phyloP scores from a whole-genome alignment of 345 rosid species.

The Abelmoschus esculentus region DNA sequence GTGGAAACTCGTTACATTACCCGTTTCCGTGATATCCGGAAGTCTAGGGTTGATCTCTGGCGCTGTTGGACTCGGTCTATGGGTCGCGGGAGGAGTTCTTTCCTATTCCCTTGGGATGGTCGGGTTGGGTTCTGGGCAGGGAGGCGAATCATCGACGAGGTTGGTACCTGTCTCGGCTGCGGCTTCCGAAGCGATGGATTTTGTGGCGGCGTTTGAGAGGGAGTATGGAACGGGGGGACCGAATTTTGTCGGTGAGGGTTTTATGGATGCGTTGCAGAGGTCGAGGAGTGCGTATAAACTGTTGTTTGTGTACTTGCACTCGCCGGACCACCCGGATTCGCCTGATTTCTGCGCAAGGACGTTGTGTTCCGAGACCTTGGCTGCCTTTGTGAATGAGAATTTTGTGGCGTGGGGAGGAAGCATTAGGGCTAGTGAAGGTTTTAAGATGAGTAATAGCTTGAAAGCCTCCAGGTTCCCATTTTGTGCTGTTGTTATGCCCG shows the following conservation, averaged over 20 bases:
- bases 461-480: conserved; percentile 92
- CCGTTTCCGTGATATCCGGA: conserved; percentile 76
- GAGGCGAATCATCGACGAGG: conserved; percentile 40
- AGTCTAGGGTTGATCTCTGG: conserved; percentile 80
- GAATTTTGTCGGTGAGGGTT: conserved; percentile 72
- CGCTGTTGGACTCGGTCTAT: conserved; percentile 81
- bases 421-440: conserved; percentile 91
- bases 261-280: conserved; percentile 89
- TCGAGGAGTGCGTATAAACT: conserved; percentile 71
- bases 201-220: conserved; percentile 69
- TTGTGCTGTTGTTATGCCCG: conserved; percentile 96
- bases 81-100: conserved; percentile 93
- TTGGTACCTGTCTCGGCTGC: conserved; percentile 58
- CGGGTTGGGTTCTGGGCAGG: conserved; percentile 52
- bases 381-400: conserved; percentile 79
- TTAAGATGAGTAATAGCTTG: conserved; percentile 98
- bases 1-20: conserved; percentile 79
- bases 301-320: conserved; percentile 87
- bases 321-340: conserved; percentile 93
- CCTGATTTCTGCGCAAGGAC: conserved; percentile 67
- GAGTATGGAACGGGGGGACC: conserved; percentile 59
- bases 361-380: conserved; percentile 53
- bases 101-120: conserved; percentile 78
- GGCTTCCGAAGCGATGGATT: conserved; percentile 64
- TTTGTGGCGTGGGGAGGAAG: conserved; percentile 95